Base-by-base conservation (phyloP, 1,139 yeast species). In the Yamadazyma membranifaciens region DNA sequence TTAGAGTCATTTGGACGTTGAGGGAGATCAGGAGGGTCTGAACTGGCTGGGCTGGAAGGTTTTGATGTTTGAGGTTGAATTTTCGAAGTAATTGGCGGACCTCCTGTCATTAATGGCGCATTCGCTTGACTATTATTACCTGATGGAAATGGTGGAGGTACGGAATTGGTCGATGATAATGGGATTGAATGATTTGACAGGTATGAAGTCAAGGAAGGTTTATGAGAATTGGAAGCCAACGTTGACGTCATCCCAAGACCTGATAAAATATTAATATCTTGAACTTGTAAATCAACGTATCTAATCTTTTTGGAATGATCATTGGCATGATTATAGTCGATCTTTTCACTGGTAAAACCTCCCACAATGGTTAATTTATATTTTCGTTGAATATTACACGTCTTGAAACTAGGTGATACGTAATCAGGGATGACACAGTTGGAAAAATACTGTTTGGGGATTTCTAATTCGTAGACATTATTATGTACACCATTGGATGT, bases 381-480 rank as follows among this genome's bases (percentile, higher is more conserved):
- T n/a, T 51, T 54, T 36, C 86, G 62, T 4, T 68, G 55, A 12
- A 81, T 70, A 54, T 80, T 81, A 55, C 87, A 81, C 3, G 82
- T 76, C 30, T 58, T 62, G 56, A 82, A 82, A 5, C 77, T 64
- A 2, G 87, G 86, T 1, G 80, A 60, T 7, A 79, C 58, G 41
- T 66, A 57, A 36, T 67, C 73, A 0, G 87, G 84, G 11, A 81
- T 52, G 1, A 66, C 54, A 27, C 76, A 71, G 44, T 69, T 69
- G 29, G 59, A 53, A 41, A 60, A 73, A 41, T 64, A 57, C 39
- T 61, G 55, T n/a, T 49, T 45, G 0, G 81, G 81, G 9, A 77
- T 68, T 45, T 73, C 78, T 14, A 75, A 47, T 47, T 75, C 81
- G 49, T 65, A 72, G 10, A 65, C 43, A 17, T 48, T 52, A 9